phyloP scores from a whole-genome alignment of 148 eudicot species.

The Nepenthes gracilis region DNA sequence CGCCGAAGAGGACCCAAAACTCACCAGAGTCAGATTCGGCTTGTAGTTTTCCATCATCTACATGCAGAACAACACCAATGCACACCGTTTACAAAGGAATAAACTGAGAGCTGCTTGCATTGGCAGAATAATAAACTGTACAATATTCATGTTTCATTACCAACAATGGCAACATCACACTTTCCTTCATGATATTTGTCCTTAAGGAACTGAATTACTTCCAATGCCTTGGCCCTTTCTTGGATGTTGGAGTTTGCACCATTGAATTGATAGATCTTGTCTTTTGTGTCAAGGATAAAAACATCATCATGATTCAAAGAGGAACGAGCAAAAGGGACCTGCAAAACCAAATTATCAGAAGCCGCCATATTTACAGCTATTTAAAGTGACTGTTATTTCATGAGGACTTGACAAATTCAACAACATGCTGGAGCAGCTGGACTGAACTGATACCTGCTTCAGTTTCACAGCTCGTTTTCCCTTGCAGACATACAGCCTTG shows the following conservation, averaged over 20 bases:
- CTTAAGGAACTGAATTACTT: slow-evolving; percentile 86
- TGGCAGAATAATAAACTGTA: background rate
- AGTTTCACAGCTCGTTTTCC: slow-evolving; percentile 85
- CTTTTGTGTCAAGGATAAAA: slow-evolving; percentile 84
- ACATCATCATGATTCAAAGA: slow-evolving; percentile 96
- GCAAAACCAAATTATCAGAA: slow-evolving; percentile 16
- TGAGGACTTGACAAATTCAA: background rate
- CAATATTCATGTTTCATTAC: slow-evolving; percentile 30
- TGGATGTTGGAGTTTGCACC: slow-evolving; percentile 98
- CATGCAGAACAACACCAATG: background rate
- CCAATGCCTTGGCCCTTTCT: slow-evolving; percentile 97
- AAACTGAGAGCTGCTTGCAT: slow-evolving; percentile 3
- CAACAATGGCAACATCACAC: slow-evolving; percentile 94
- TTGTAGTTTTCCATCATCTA: slow-evolving; percentile 97
- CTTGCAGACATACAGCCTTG: slow-evolving; percentile 71
- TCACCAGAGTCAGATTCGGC: slow-evolving; percentile 96
- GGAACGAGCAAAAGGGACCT: slow-evolving; percentile 98
- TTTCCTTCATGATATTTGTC: slow-evolving; percentile 81
- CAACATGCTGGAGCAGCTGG: too few relatives aligned
- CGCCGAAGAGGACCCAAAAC: slow-evolving; percentile 97
- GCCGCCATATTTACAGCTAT: background rate
- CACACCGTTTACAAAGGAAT: background rate
- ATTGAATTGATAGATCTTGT: slow-evolving; percentile 94
- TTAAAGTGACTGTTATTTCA: background rate
- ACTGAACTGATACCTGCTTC: slow-evolving; percentile 57